Evolutionary conservation across 371 early-diverging fungal species (phyloP).

Genomic region (Smittium culicis): DNA sequence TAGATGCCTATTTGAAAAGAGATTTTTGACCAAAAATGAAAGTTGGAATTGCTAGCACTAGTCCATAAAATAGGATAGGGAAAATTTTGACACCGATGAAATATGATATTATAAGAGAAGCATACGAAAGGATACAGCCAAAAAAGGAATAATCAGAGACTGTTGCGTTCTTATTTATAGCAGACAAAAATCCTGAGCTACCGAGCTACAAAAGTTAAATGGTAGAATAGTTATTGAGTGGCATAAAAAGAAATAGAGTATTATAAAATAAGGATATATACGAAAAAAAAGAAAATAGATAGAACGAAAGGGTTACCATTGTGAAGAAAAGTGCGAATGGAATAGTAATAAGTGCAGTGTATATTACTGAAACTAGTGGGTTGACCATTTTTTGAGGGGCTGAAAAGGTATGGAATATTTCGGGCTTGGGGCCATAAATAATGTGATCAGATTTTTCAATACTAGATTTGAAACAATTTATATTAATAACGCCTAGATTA

Average conservation of each 20-base stretch:
- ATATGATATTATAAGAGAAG: slow-evolving; percentile 26
- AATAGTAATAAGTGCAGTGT: slow-evolving; percentile 14
- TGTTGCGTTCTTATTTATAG: background rate
- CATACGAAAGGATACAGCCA: slow-evolving; percentile 23
- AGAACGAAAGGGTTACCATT: too few species aligned
- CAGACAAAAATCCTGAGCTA: background rate
- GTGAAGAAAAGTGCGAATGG: slow-evolving; percentile 19
- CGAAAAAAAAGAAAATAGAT: too few species aligned
- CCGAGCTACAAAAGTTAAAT: background rate
- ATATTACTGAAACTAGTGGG: slow-evolving; percentile 21
- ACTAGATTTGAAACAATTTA: slow-evolving; percentile 6
- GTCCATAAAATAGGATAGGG: slow-evolving; percentile 22
- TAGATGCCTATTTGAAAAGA: too few species aligned
- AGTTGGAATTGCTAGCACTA: slow-evolving; percentile 28
- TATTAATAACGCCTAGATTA: slow-evolving; percentile 18
- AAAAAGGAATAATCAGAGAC: slow-evolving; percentile 11
- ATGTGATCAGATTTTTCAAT: background rate
- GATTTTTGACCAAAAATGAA: slow-evolving; percentile 19
- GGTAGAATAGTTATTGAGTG: background rate
- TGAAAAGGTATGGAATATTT: slow-evolving; percentile 27
- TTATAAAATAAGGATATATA: background rate
- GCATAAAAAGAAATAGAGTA: background rate
- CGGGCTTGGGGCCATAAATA: slow-evolving; percentile 17
- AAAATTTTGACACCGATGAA: slow-evolving; percentile 30
- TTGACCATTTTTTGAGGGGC: slow-evolving; percentile 27